phyloP scores from a whole-genome alignment of 768 basidiomycete genomes.

The Goffeauzyma gilvescens region DNA sequence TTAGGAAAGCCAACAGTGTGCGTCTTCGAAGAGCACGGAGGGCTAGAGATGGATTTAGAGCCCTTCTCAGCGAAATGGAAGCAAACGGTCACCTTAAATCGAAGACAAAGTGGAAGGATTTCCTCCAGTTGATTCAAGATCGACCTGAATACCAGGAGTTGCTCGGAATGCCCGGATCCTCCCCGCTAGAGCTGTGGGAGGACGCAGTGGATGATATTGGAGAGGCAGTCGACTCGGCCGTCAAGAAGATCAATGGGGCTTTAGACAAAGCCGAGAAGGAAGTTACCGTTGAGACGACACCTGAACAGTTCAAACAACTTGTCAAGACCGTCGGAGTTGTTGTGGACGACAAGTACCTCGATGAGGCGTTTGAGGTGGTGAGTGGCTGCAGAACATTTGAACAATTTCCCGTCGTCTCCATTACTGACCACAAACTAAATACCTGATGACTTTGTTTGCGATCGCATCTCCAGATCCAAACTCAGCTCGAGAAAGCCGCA shows the following conservation, averaged over 20 bases:
- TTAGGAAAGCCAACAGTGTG: slow-evolving; percentile 58
- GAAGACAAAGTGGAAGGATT: slow-evolving; percentile 75
- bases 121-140: slow-evolving; percentile 55
- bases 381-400: not conserved
- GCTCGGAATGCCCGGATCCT: slow-evolving; percentile 82
- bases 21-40: slow-evolving; percentile 70
- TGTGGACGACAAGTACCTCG: slow-evolving; percentile 43
- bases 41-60: slow-evolving; percentile 77
- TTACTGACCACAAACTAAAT: not conserved
- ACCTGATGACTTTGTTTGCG: not conserved
- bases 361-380: slow-evolving; percentile 35
- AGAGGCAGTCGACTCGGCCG: slow-evolving; percentile 62
- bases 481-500: slow-evolving; percentile 47
- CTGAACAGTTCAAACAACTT: slow-evolving; percentile 27
- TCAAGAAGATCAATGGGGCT: slow-evolving; percentile 37
- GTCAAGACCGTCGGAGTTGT: too few relatives aligned
- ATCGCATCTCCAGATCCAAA: slow-evolving; percentile 43
- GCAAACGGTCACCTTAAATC: slow-evolving; percentile 50
- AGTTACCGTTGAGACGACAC: slow-evolving; percentile 18
- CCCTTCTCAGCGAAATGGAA: slow-evolving; percentile 52
- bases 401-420: not conserved
- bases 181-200: slow-evolving; percentile 91
- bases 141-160: slow-evolving; percentile 71
- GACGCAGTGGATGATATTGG: slow-evolving; percentile 73
- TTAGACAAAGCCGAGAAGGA: slow-evolving; percentile 27